Evolutionary conservation across 768 basidiomycete species (phyloP).

Genomic region (Amanita polypyramis): DNA sequence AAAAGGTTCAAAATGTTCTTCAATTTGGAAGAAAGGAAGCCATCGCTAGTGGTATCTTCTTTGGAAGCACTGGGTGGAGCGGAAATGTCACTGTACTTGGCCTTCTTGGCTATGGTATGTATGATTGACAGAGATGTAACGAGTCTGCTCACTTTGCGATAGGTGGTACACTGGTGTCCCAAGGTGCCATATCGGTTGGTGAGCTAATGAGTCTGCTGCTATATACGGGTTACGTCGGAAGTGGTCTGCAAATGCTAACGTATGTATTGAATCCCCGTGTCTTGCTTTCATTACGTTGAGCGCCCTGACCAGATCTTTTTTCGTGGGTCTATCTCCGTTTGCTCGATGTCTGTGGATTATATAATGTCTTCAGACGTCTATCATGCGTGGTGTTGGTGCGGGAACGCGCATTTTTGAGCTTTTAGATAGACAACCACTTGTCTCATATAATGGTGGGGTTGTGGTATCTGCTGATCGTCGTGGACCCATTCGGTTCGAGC

Average conservation of each 20-base stretch:
- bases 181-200: slow-evolving; percentile 83
- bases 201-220: slow-evolving; percentile 83
- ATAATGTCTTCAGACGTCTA: slow-evolving; percentile 50
- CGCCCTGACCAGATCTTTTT: slow-evolving; percentile 31
- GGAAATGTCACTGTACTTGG: slow-evolving; percentile 88
- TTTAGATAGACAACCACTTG: slow-evolving; percentile 68
- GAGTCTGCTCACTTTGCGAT: slow-evolving; percentile 1
- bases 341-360: slow-evolving; percentile 12
- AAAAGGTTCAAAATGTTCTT: slow-evolving; percentile 56
- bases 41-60: slow-evolving; percentile 85
- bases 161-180: slow-evolving; percentile 89
- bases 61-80: slow-evolving; percentile 84
- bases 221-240: slow-evolving; percentile 86
- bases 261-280: slow-evolving; percentile 22
- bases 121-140: no score
- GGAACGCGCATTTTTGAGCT: slow-evolving; percentile 92
- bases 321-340: slow-evolving; percentile 35
- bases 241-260: slow-evolving; percentile 72
- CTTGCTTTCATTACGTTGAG: slow-evolving; percentile 1
- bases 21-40: slow-evolving; percentile 78
- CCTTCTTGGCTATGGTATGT: slow-evolving; percentile 78
- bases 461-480: slow-evolving; percentile 43
- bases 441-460: slow-evolving; percentile 54
- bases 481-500: slow-evolving; percentile 72
- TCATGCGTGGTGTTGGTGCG: slow-evolving; percentile 96